phyloP scores from a whole-genome alignment of 1,284 basidiomycete species.

The Butyriboletus appendiculatus region DNA sequence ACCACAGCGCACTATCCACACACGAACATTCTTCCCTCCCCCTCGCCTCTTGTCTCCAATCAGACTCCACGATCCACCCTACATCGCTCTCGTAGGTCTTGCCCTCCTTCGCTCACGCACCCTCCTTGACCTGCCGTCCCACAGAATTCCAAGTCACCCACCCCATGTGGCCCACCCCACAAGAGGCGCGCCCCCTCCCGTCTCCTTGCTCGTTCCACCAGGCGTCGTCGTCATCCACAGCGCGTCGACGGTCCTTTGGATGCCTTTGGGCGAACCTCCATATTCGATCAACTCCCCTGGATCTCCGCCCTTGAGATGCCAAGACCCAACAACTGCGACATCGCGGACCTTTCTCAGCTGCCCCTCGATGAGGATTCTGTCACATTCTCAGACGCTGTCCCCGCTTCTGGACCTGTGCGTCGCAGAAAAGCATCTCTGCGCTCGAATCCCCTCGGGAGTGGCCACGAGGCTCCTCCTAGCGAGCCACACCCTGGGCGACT shows the following conservation, averaged over 20 bases:
- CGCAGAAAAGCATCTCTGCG: conserved; percentile 53
- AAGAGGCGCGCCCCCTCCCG: conserved; percentile 33
- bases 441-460: conserved; percentile 44
- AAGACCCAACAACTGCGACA: conserved; percentile 45
- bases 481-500: conserved; percentile 19
- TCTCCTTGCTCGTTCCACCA: conserved; percentile 24
- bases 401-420: conserved; percentile 52
- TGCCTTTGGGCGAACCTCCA: conserved; percentile 27
- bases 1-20: conserved; percentile 11
- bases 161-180: conserved; percentile 37
- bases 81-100: conserved; percentile 26
- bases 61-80: conserved; percentile 26
- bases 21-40: conserved; percentile 22
- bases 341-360: conserved; percentile 60
- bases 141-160: conserved; percentile 40
- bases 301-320: conserved; percentile 52
- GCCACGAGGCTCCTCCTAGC: conserved; percentile 16
- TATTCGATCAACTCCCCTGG: conserved; percentile 65
- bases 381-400: conserved; percentile 21
- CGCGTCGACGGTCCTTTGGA: conserved; percentile 36
- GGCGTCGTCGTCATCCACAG: conserved; percentile 40
- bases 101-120: background rate
- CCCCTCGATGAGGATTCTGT: conserved; percentile 33
- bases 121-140: conserved; percentile 14
- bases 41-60: conserved; percentile 37